Percentiles rank a stretch among this genome's conserved stretches.
These are phyloP conservation scores for Desmodesmus armatus DNA, from an alignment of 139 green algal species.

Conservation along the genomic window DNA sequence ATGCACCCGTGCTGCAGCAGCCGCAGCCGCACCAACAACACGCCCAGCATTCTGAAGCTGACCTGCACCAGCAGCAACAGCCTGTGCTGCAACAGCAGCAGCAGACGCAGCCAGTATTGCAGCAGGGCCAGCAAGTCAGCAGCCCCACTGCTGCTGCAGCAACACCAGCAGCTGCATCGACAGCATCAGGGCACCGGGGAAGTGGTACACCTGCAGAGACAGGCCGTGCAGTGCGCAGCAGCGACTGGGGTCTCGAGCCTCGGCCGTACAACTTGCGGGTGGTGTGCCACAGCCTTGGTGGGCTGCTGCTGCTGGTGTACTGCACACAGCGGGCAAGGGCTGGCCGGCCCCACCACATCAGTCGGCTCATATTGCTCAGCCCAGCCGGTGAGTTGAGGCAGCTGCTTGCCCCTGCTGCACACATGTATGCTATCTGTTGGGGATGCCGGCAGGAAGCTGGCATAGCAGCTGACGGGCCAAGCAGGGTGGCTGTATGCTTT, in stretches of 20 bases:
- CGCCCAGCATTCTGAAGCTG: no score
- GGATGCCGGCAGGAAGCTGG: no score
- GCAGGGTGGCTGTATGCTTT: no score
- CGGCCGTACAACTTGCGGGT: conserved; percentile 75
- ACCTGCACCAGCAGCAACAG: not conserved
- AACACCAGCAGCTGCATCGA: conserved; percentile 3
- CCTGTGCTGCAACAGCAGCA: not conserved
- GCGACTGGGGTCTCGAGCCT: not conserved
- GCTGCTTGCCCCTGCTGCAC: no score
- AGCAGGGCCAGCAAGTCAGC: not conserved
- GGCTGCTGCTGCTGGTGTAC: conserved; percentile 78
- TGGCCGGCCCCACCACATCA: conserved; percentile 66
- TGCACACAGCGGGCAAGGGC: conserved; percentile 42
- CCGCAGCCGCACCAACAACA: not conserved
- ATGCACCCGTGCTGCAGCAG: no score
- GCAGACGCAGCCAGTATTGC: no score
- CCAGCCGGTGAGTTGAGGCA: no score
- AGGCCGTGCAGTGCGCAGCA: conserved; percentile 9
- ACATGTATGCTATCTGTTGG: no score
- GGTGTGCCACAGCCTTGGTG: conserved; percentile 81
- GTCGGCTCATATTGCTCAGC: conserved; percentile 81
- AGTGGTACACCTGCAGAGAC: not conserved
- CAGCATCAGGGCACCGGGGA: not conserved
- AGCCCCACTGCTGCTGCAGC: not conserved
- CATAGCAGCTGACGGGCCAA: no score